These are phyloP conservation scores for Sordaria brevicollis DNA, from an alignment of 495 filamentous ascomycete genomes.

Conservation along the genomic window DNA sequence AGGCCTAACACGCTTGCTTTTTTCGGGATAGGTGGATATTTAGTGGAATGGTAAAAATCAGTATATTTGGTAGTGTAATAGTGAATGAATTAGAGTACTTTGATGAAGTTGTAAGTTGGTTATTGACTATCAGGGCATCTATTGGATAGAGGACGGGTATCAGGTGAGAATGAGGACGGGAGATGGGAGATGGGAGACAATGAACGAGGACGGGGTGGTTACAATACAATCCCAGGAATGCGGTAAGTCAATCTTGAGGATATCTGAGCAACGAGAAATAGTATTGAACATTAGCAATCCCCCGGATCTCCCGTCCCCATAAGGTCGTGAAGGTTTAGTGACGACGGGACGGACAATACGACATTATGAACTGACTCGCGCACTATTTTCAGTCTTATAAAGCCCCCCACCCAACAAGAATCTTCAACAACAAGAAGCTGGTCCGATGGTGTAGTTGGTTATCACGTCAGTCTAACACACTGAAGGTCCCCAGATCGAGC, in stretches of 20 bases:
- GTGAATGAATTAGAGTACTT: background rate
- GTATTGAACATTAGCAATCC: no score
- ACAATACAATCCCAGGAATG: no score
- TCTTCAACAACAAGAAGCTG: background rate
- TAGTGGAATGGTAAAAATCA: background rate
- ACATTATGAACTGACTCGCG: background rate
- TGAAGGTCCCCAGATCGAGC: background rate
- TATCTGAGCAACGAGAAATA: background rate
- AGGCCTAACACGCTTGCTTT: no score
- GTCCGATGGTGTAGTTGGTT: background rate
- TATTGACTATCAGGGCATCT: no score
- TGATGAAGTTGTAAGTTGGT: background rate
- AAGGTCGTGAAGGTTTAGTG: no score
- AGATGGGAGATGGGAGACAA: no score
- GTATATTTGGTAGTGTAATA: background rate
- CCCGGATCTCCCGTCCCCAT: no score
- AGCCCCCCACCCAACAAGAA: accelerated
- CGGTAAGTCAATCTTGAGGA: background rate
- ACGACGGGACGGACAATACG: no score
- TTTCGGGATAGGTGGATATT: no score
- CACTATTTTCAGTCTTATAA: background rate
- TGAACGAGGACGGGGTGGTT: no score
- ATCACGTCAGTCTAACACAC: background rate
- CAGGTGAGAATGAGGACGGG: no score
- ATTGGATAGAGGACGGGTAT: no score